Evolutionary conservation across 805 yeast genomes (phyloP).

Genomic region (Starmerella geochares): DNA sequence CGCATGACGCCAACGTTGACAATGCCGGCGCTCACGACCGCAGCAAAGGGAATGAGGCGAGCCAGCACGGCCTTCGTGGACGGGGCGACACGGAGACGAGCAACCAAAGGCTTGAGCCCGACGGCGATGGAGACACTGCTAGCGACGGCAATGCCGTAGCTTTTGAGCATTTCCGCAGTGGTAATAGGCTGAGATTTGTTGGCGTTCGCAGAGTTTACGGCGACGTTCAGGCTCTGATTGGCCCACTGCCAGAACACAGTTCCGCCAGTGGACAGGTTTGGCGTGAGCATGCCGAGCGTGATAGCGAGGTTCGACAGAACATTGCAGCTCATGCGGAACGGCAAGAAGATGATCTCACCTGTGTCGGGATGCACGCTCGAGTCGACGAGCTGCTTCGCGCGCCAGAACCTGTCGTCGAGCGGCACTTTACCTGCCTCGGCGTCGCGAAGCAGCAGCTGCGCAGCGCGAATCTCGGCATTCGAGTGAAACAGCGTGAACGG

Average conservation of each 20-base stretch:
- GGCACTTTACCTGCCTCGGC: conserved; percentile 52
- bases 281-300: conserved; percentile 96
- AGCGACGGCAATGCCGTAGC: conserved; percentile 78
- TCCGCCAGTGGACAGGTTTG: conserved; percentile 79
- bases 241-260: conserved; percentile 97
- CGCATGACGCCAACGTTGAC: conserved; percentile 96
- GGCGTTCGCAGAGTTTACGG: conserved; percentile 91
- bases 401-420: conserved; percentile 80
- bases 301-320: conserved; percentile 89
- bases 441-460: conserved; percentile 57
- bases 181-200: conserved; percentile 89
- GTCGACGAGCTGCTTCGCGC: conserved; percentile 75
- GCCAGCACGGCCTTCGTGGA: conserved; percentile 60
- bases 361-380: conserved; percentile 95
- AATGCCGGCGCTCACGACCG: conserved; percentile 94
- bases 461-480: conserved; percentile 46
- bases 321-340: conserved; percentile 95
- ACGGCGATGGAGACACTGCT: conserved; percentile 94
- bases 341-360: conserved; percentile 82
- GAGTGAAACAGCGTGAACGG: conserved; percentile 78
- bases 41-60: conserved; percentile 94
- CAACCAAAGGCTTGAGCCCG: conserved; percentile 87
- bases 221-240: conserved; percentile 92
- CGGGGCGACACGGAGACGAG: conserved; percentile 66
- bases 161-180: conserved; percentile 62